phyloP scores from a whole-genome alignment of 805 yeast genomes.

The Ogataea populi-albae region DNA sequence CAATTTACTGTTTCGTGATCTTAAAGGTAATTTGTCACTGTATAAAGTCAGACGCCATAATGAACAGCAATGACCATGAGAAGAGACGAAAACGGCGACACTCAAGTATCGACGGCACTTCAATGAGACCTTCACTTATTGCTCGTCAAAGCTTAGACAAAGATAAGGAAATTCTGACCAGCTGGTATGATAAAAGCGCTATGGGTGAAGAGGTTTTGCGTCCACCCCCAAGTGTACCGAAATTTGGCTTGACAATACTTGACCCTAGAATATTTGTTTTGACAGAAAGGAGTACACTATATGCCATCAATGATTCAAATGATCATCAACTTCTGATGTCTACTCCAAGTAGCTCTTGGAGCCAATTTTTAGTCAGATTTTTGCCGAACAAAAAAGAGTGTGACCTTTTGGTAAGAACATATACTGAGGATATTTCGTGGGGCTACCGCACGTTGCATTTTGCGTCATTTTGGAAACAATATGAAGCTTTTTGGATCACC shows the following conservation, averaged over 20 bases:
- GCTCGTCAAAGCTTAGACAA: too few species aligned
- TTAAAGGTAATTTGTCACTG: too few species aligned
- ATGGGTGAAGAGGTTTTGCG: background rate
- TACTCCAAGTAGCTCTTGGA: conserved; percentile 3
- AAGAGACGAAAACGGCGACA: too few species aligned
- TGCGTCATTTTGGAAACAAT: conserved; percentile 8
- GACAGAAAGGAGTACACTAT: conserved; percentile 3
- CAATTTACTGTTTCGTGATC: too few species aligned
- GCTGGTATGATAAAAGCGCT: conserved; percentile 9
- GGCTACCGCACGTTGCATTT: conserved; percentile 10
- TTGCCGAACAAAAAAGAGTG: conserved; percentile 11
- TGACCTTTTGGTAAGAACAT: conserved; percentile 9
- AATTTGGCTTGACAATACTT: background rate
- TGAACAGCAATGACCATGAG: too few species aligned
- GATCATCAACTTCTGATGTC: background rate
- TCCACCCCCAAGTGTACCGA: conserved; percentile 2
- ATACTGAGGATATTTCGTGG: conserved; percentile 11
- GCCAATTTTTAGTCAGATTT: conserved; percentile 4
- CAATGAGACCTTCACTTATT: too few species aligned
- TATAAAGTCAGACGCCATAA: too few species aligned
- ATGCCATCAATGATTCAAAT: background rate
- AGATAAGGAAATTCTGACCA: conserved; percentile 7
- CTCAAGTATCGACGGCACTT: too few species aligned
- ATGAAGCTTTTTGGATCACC: conserved; percentile 6
- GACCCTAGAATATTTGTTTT: conserved; percentile 3